A percentile compares a stretch with the other conserved stretches of the same genome.
phyloP scores from a whole-genome alignment of 768 basidiomycete genomes.

The Mycena amicta region DNA sequence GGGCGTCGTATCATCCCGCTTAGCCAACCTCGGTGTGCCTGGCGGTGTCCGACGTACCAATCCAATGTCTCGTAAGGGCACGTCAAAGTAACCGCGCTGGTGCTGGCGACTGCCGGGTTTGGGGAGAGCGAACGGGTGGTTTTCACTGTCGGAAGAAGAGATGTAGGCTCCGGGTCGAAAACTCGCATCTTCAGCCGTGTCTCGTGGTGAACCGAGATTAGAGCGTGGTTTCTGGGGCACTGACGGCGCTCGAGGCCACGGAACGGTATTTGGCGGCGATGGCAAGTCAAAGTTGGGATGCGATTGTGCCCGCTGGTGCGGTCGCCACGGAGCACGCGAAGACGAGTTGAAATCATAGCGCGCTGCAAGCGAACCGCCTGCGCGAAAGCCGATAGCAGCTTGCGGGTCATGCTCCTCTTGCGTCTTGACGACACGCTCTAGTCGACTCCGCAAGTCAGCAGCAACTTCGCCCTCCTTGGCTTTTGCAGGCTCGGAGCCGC shows the following conservation, averaged over 20 bases:
- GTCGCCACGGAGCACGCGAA: constrained; percentile 51
- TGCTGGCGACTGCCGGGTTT: constrained; percentile 50
- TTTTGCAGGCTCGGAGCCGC: constrained; percentile 26
- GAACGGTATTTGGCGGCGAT: constrained; percentile 38
- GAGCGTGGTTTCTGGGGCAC: constrained; percentile 9
- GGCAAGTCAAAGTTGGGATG: constrained; percentile 41
- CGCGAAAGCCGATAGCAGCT: constrained; percentile 33
- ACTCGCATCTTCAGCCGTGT: constrained; percentile 36
- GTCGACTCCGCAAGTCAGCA: constrained; percentile 59
- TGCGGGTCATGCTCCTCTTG: constrained; percentile 29
- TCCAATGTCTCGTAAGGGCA: constrained; percentile 30
- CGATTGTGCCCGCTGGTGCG: constrained; percentile 48
- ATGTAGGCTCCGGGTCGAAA: constrained; percentile 28
- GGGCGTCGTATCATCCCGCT: constrained; percentile 27
- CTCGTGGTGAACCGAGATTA: constrained; percentile 55
- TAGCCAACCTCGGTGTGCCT: constrained; percentile 42
- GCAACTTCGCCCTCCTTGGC: constrained; percentile 48
- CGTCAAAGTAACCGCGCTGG: constrained; percentile 59
- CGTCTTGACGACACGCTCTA: constrained; percentile 63
- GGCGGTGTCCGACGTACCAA: constrained; percentile 49
- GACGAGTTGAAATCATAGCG: constrained; percentile 63
- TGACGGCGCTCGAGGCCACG: constrained; percentile 36
- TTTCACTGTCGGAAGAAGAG: constrained; percentile 31
- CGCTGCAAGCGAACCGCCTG: constrained; percentile 46
- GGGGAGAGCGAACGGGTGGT: constrained; percentile 31